These are phyloP conservation scores for Colletotrichum neosansevieriae DNA, from an alignment of 2,329 filamentous ascomycete species.

Conservation along the genomic window DNA sequence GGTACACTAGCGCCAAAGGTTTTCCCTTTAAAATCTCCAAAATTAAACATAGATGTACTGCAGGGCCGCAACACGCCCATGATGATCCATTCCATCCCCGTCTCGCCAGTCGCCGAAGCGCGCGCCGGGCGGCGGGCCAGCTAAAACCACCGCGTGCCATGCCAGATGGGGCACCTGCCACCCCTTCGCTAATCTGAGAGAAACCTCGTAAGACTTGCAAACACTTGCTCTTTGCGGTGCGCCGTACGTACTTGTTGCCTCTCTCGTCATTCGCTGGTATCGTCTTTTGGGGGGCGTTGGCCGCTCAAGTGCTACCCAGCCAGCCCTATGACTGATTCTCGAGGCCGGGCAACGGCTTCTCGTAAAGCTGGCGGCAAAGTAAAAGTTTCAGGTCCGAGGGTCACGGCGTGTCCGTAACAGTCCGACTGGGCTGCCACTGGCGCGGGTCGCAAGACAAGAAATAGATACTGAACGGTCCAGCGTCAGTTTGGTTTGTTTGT, in stretches of 20 bases:
- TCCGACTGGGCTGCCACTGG: slow-evolving; percentile 16
- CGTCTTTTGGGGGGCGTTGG: background rate
- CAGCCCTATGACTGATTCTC: slow-evolving; percentile 23
- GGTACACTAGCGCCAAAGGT: slow-evolving; percentile 19
- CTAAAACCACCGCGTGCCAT: background rate
- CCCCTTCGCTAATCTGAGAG: slow-evolving; percentile 29
- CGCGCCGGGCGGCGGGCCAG: background rate
- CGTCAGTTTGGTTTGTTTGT: background rate
- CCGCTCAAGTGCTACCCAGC: background rate
- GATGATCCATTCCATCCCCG: slow-evolving; percentile 4
- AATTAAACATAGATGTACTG: slow-evolving; percentile 23
- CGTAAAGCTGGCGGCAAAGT: background rate
- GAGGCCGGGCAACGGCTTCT: background rate
- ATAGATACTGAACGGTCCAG: no score
- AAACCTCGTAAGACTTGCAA: slow-evolving; percentile 14
- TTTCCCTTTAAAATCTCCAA: slow-evolving; percentile 14
- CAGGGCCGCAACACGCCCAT: no score
- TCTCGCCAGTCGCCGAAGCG: slow-evolving; percentile 16
- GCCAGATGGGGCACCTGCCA: slow-evolving; percentile 26
- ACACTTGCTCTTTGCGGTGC: slow-evolving; percentile 6
- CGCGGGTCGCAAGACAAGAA: background rate
- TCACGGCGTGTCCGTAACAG: slow-evolving; percentile 30
- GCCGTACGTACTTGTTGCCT: background rate
- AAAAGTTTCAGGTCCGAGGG: background rate
- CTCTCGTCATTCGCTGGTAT: slow-evolving; percentile 6